A percentile compares a stretch with the other conserved stretches of the same genome.
Evolutionary conservation across 2,329 filamentous ascomycete genomes (phyloP).

Genomic region (Aspergillus clavatus): DNA sequence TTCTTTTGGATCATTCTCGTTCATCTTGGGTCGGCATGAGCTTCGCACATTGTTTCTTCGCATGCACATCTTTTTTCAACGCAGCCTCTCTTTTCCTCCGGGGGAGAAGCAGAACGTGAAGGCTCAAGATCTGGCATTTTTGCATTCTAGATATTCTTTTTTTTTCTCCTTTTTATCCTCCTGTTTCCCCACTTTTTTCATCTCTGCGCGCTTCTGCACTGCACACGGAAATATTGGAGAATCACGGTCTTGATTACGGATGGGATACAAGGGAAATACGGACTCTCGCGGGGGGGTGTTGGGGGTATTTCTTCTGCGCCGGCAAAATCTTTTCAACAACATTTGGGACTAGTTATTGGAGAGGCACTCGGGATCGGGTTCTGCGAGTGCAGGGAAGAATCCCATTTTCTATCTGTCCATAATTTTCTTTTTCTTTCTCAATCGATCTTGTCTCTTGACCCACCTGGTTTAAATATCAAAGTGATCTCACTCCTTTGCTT

Average conservation of each 20-base stretch:
- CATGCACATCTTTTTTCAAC: conserved; percentile 4
- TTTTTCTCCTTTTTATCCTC: too few species aligned
- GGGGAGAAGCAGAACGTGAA: background rate
- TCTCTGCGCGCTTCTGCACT: conserved; percentile 33
- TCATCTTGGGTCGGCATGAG: conserved; percentile 9
- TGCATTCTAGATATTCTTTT: conserved; percentile 30
- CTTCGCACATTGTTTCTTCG: conserved; percentile 9
- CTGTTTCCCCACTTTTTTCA: too few species aligned
- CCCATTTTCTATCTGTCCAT: conserved; percentile 28
- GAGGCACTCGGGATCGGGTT: conserved; percentile 23
- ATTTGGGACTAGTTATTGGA: conserved; percentile 21
- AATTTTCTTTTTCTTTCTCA: conserved; percentile 15
- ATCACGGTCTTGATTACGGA: conserved; percentile 37
- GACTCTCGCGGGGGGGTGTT: conserved; percentile 37
- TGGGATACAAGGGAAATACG: conserved; percentile 37
- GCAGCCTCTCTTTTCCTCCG: conserved; percentile 14
- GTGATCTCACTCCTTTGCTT: too few species aligned
- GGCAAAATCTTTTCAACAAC: conserved; percentile 19
- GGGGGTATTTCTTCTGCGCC: conserved; percentile 36
- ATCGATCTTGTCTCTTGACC: conserved; percentile 1
- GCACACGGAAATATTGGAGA: conserved; percentile 36
- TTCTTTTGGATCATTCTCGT: conserved; percentile 2
- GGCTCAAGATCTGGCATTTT: conserved; percentile 14
- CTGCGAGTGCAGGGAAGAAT: conserved; percentile 28
- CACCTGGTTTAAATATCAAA: too few species aligned